A percentile compares a stretch with the other conserved stretches of the same genome.
Evolutionary conservation across 495 filamentous ascomycete genomes (phyloP).

Genomic region (Lepidopterella palustris): DNA sequence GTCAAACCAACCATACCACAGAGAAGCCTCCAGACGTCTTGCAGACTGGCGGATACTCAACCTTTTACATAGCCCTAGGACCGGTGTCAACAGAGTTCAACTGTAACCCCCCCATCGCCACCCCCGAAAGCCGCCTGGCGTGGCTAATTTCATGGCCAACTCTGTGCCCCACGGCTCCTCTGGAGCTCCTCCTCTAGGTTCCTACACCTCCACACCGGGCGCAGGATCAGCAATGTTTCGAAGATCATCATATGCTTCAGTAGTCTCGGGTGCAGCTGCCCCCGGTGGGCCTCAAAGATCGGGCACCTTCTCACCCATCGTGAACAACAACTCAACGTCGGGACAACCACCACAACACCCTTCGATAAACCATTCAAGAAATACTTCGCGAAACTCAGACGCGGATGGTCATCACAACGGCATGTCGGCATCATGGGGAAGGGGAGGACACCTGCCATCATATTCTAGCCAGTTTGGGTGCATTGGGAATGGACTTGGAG

Average conservation of each 20-base stretch:
- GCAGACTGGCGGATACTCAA: not conserved
- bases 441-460: conserved; percentile 34
- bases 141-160: not conserved
- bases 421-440: conserved; percentile 42
- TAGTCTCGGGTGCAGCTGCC: conserved; percentile 60
- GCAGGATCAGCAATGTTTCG: conserved; percentile 26
- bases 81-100: not conserved
- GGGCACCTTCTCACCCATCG: conserved; percentile 55
- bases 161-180: not conserved
- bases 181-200: not conserved
- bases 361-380: conserved; percentile 29
- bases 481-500: conserved; percentile 10
- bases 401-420: conserved; percentile 34
- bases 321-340: conserved; percentile 46
- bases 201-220: not conserved
- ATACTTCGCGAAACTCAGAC: conserved; percentile 35
- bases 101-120: not conserved
- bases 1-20: not conserved
- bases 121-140: not conserved
- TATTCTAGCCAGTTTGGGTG: conserved; percentile 55
- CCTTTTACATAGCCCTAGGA: not conserved
- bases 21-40: not conserved
- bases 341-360: conserved; percentile 3
- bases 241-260: conserved; percentile 69
- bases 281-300: conserved; percentile 40